A percentile compares a stretch with the other conserved stretches of the same genome.
These are phyloP conservation scores for Claviceps sorghi DNA, from an alignment of 2,329 filamentous ascomycete genomes.

Conservation along the genomic window DNA sequence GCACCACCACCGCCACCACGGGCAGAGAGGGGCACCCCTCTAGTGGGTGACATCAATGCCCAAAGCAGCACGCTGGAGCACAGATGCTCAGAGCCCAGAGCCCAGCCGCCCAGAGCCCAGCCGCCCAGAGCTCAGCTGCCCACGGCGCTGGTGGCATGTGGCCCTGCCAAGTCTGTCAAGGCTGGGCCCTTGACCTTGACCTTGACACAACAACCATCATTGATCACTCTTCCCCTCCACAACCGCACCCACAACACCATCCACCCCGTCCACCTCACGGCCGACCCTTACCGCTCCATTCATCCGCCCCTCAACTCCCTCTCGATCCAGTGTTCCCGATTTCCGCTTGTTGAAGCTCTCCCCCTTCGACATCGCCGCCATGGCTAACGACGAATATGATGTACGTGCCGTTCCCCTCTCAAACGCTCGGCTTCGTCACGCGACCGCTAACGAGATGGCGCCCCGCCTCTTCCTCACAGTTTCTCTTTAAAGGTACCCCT, in stretches of 20 bases:
- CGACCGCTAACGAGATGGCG: constrained; percentile 18
- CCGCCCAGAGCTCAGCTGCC: too few species aligned
- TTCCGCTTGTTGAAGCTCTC: not conserved
- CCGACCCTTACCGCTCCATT: constrained; percentile 1
- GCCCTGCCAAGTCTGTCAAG: not conserved
- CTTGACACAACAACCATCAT: not conserved
- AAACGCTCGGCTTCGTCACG: constrained; percentile 10
- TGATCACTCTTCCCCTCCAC: constrained; percentile 5
- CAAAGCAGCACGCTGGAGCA: too few species aligned
- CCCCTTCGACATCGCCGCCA: constrained; percentile 32
- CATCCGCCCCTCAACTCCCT: not conserved
- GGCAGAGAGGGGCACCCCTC: too few species aligned
- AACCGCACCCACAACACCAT: constrained; percentile 4
- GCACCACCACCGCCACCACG: too few species aligned
- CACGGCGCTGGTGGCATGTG: too few species aligned
- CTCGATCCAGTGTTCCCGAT: not conserved
- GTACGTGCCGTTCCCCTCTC: constrained; percentile 39
- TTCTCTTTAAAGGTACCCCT: constrained; percentile 88
- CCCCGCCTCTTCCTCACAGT: constrained; percentile 38
- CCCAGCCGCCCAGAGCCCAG: too few species aligned
- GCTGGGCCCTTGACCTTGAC: not conserved
- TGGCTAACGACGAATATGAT: constrained; percentile 99
- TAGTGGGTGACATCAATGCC: too few species aligned
- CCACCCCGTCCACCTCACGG: not conserved
- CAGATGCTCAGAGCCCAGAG: too few species aligned